These are phyloP conservation scores for Ganoderma sinense DNA, from an alignment of 1,284 basidiomycete species.

Conservation along the genomic window DNA sequence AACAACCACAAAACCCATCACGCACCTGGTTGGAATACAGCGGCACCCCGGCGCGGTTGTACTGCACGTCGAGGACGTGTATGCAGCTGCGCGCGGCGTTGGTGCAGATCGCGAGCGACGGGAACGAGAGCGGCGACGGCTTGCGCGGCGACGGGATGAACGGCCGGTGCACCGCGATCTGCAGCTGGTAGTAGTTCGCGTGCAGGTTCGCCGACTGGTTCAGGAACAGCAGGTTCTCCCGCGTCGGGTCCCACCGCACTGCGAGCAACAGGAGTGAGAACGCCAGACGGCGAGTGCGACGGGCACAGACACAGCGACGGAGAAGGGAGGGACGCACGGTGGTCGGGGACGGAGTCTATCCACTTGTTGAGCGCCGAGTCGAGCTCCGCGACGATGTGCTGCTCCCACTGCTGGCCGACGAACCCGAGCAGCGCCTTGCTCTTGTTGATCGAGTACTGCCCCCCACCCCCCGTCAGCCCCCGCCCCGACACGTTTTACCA, in stretches of 20 bases:
- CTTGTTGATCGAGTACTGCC: conserved; percentile 66
- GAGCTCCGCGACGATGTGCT: conserved; percentile 63
- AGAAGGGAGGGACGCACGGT: conserved; percentile 41
- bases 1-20: neutral
- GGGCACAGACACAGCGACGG: neutral
- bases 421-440: conserved; percentile 53
- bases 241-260: conserved; percentile 67
- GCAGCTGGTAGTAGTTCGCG: conserved; percentile 61
- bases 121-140: conserved; percentile 52
- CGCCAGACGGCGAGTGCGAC: neutral
- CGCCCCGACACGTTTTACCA: too few species aligned
- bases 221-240: conserved; percentile 54
- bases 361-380: conserved; percentile 70
- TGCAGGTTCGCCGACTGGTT: conserved; percentile 64
- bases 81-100: conserved; percentile 67
- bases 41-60: conserved; percentile 36
- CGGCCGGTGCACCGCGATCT: conserved; percentile 67
- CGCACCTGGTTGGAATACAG: conserved; percentile 37
- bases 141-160: conserved; percentile 63
- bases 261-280: neutral
- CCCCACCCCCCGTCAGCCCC: neutral
- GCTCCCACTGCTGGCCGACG: conserved; percentile 58
- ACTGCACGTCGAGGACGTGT: conserved; percentile 58
- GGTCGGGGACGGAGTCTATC: conserved; percentile 66
- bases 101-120: conserved; percentile 70